Conservation (phyloP, 208 protist genomes). For the Crithidia thermophila region DNA sequence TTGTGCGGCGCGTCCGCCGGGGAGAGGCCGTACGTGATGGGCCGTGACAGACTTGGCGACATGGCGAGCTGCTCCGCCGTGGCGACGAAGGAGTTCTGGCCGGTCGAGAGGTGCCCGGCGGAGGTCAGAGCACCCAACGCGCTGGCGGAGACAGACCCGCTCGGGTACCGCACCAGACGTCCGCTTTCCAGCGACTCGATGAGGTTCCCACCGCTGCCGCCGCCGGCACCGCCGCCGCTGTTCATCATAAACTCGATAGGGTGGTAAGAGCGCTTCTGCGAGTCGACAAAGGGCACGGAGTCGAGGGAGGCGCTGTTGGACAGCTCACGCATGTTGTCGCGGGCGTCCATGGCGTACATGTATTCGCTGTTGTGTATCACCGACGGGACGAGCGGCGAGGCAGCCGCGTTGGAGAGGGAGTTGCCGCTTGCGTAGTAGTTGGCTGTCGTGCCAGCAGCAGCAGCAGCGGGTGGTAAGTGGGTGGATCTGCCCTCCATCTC, state of each 20-base stretch:
- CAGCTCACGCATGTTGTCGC: neutral
- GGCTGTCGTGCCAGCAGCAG: neutral
- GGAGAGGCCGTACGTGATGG: slow-evolving; percentile 12
- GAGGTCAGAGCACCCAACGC: neutral
- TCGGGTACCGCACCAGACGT: neutral
- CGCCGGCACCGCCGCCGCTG: neutral
- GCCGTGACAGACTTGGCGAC: slow-evolving; percentile 1
- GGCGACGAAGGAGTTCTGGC: slow-evolving; percentile 2
- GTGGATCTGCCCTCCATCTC: neutral
- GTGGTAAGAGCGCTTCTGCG: slow-evolving; percentile 21
- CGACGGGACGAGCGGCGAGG: neutral
- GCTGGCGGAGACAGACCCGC: neutral
- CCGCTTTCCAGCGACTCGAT: slow-evolving; percentile 10
- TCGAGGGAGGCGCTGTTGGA: slow-evolving; percentile 13
- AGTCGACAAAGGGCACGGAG: slow-evolving; percentile 19
- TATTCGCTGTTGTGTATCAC: neutral
- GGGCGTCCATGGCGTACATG: slow-evolving; percentile 12
- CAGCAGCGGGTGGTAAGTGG: neutral
- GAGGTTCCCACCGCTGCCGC: slow-evolving; percentile 1
- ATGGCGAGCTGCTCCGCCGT: neutral
- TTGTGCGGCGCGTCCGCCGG: neutral
- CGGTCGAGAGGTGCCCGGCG: neutral
- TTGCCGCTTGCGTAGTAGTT: slow-evolving; percentile 18
- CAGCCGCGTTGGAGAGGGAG: slow-evolving; percentile 10
- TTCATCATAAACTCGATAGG: slow-evolving; percentile 12